Conservation (phyloP, 108 stramenopile genomes). For the Fragilaria crotonensis region DNA sequence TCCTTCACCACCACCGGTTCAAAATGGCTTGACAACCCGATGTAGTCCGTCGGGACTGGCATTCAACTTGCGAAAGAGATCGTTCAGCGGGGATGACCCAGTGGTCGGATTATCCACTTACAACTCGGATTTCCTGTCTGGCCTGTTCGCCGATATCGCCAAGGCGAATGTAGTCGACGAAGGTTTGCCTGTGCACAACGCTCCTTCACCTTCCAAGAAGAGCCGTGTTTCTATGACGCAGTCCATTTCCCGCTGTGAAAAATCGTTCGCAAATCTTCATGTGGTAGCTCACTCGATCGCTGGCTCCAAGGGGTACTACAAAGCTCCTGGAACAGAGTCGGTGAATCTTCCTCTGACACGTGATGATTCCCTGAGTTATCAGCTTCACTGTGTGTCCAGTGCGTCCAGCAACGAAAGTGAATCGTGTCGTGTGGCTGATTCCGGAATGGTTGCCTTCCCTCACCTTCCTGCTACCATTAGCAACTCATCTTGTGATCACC, state of each 20-base stretch:
- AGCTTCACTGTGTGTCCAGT: conserved; percentile 18
- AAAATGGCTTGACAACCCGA: no score
- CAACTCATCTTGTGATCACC: conserved; percentile 30
- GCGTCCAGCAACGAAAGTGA: conserved; percentile 1
- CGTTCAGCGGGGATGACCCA: conserved; percentile 3
- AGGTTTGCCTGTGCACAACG: neutral
- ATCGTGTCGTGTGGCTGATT: neutral
- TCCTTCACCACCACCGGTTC: neutral
- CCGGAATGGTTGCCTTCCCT: conserved; percentile 25
- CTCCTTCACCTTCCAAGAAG: conserved; percentile 12
- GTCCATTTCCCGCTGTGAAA: conserved; percentile 1
- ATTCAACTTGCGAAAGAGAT: conserved; percentile 30
- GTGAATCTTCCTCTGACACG: neutral
- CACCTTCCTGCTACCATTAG: conserved; percentile 48
- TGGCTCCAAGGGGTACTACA: no score
- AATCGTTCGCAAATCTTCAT: conserved; percentile 6
- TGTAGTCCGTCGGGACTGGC: no score
- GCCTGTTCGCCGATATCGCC: conserved; percentile 54
- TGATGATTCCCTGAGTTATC: neutral
- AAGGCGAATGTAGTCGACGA: conserved; percentile 5
- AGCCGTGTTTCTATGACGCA: conserved; percentile 3
- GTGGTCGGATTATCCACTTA: conserved; percentile 29
- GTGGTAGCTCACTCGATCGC: neutral
- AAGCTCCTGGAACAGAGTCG: no score
- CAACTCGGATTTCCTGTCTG: conserved; percentile 43